Base-by-base conservation (phyloP, 1,284 basidiomycete genomes). In the Austropuccinia psidii region DNA sequence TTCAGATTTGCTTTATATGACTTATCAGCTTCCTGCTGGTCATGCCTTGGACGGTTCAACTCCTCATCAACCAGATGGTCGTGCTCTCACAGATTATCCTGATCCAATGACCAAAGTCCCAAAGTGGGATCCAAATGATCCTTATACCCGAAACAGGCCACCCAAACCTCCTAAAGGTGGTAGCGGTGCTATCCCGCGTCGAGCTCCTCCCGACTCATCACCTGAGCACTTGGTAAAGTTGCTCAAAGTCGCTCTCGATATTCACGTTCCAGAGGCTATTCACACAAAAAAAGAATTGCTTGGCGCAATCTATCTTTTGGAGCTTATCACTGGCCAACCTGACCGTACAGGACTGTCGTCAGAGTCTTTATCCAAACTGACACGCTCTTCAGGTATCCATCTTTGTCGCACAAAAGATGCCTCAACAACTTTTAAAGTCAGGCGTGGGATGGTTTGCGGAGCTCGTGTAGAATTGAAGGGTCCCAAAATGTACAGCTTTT, bases 1-100 rank as follows among this genome's bases (percentile, higher is more conserved):
- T 27, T 88, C 92, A 78, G 87, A 97, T 82, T 83, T 96, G 77
- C 87, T 98, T 84, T 98, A 98, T 85, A 90, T 98, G 87, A 90
- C 90, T 62, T 97, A 96, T 84, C 85, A 88, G 74, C 93, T 95
- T 45, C 75, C 76, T 77, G 73, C 76, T 74, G 69, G 74, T 60
- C 39, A 65, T 74, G 65, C 77, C 73, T 35, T 75, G 37, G 61
- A 76, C 79, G 80, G 41, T 76, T 78, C 70, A 79, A 82, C 35
- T 78, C 81, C 76, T 77, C 81, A 64, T 79, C 78, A n/a, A 75
- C 79, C 69, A 76, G 73, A 76, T n/a, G 69, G 69, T 43, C 64
- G 76, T 55, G 81, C 79, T 11, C 78, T 80, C 0, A 68, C 80
- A 81, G 9, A 75, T 78, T 62, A 80, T 80, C 66, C 79, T 76